A percentile compares a stretch with the other conserved stretches of the same genome.
Conservation (phyloP, 2,329 filamentous ascomycete genomes). For the Acephala macrosclerotiorum region DNA sequence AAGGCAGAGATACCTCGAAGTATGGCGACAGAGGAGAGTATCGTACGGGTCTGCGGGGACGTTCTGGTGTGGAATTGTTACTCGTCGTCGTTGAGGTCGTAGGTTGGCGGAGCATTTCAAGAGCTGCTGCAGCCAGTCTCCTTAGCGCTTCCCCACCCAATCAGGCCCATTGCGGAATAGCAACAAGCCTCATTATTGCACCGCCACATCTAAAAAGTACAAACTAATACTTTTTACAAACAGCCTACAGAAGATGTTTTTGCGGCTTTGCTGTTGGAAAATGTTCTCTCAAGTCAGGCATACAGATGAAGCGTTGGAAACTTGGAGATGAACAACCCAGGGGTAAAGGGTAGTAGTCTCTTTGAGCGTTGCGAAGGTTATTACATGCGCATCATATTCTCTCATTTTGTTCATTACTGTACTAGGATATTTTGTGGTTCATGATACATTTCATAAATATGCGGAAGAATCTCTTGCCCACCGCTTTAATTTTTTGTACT, state of each 20-base stretch:
- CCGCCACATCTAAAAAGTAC: constrained; percentile 1
- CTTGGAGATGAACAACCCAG: no score
- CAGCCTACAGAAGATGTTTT: no score
- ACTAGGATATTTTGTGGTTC: background rate
- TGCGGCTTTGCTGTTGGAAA: no score
- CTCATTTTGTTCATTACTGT: background rate
- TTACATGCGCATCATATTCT: no score
- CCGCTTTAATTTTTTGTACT: background rate
- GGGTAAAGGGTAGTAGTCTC: no score
- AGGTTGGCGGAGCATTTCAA: background rate
- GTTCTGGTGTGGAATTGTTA: background rate
- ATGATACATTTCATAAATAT: background rate
- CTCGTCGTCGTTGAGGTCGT: background rate
- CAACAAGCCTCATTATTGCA: constrained; percentile 7
- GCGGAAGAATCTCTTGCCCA: background rate
- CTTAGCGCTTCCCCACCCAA: background rate
- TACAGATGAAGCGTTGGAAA: background rate
- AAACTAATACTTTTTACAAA: background rate
- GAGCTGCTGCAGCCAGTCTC: background rate
- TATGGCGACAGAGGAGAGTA: constrained; percentile 3
- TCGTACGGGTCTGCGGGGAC: background rate
- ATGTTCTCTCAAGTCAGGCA: background rate
- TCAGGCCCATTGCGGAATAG: background rate
- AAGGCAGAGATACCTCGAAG: background rate
- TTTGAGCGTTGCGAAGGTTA: no score